A percentile compares a stretch with the other conserved stretches of the same genome.
Evolutionary conservation across 306 rosid genomes (phyloP).

Genomic region (Ormosia emarginata): DNA sequence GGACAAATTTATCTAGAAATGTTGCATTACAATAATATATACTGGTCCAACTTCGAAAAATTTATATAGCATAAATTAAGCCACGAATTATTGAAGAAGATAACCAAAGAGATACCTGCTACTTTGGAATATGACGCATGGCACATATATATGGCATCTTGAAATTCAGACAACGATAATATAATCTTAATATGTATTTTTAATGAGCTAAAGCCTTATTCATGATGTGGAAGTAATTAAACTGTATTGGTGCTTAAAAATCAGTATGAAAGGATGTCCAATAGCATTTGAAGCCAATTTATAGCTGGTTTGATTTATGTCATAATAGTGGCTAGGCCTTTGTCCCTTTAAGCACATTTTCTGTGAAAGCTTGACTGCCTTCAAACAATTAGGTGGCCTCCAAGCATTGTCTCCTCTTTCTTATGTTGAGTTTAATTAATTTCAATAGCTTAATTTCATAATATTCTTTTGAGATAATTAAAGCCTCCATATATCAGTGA

Average conservation of each 20-base stretch:
- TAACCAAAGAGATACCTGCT: background rate
- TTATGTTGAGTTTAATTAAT: too few species aligned
- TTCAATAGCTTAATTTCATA: too few species aligned
- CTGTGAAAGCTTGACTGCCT: too few species aligned
- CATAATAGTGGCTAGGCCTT: too few species aligned
- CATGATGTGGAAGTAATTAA: background rate
- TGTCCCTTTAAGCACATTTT: too few species aligned
- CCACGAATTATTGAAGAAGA: background rate
- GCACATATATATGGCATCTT: background rate
- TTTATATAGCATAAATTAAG: background rate
- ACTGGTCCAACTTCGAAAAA: background rate
- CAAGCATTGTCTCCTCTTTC: too few species aligned
- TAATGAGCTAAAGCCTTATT: background rate
- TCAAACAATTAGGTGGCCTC: too few species aligned
- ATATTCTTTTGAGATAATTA: too few species aligned
- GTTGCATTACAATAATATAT: background rate
- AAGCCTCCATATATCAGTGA: too few species aligned
- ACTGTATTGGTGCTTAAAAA: background rate
- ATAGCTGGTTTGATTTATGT: too few species aligned
- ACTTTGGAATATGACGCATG: background rate
- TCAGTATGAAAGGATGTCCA: too few species aligned
- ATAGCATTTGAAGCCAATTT: too few species aligned
- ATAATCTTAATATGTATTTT: background rate
- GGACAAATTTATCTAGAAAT: background rate
- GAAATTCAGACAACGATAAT: slow-evolving; percentile 1